Percentiles rank a stretch among this genome's conserved stretches.
These are phyloP conservation scores for Heterobasidion parviporum DNA, from an alignment of 1,284 basidiomycete genomes.

Conservation along the genomic window DNA sequence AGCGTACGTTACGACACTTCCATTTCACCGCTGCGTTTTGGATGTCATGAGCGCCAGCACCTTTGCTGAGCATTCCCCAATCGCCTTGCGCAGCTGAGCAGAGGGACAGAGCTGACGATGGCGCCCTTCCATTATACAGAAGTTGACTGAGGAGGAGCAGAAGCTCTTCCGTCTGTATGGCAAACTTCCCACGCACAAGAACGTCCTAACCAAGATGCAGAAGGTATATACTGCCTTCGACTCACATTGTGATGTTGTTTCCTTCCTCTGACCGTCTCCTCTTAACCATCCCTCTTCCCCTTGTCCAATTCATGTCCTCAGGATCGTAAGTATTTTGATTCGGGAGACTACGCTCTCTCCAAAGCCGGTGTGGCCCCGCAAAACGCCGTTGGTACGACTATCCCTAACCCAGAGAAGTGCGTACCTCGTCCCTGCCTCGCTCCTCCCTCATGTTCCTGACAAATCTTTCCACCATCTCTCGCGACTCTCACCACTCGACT, in stretches of 20 bases:
- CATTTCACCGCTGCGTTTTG: neutral
- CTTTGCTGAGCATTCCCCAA: neutral
- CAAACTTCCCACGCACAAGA: constrained; percentile 90
- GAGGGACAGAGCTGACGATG: neutral
- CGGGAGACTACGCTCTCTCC: constrained; percentile 93
- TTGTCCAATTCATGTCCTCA: constrained; percentile 23
- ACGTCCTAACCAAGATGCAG: constrained; percentile 88
- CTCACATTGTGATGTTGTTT: neutral
- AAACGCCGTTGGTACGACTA: constrained; percentile 85
- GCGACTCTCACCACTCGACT: neutral
- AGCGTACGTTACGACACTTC: constrained; percentile 45
- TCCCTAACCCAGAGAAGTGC: constrained; percentile 92
- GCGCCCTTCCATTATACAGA: constrained; percentile 36
- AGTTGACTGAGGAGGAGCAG: constrained; percentile 86
- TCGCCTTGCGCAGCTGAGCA: neutral
- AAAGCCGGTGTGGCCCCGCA: constrained; percentile 90
- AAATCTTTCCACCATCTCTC: constrained; percentile 4
- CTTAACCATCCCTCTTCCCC: neutral
- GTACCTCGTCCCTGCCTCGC: constrained; percentile 21
- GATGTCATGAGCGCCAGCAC: neutral
- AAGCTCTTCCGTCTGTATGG: constrained; percentile 94
- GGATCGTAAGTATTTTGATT: constrained; percentile 98
- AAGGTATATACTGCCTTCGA: constrained; percentile 48
- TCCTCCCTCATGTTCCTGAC: constrained; percentile 7
- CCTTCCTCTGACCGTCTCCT: neutral